Evolutionary conservation across 2,329 filamentous ascomycete genomes (phyloP).

Genomic region (Truncatella angustata): DNA sequence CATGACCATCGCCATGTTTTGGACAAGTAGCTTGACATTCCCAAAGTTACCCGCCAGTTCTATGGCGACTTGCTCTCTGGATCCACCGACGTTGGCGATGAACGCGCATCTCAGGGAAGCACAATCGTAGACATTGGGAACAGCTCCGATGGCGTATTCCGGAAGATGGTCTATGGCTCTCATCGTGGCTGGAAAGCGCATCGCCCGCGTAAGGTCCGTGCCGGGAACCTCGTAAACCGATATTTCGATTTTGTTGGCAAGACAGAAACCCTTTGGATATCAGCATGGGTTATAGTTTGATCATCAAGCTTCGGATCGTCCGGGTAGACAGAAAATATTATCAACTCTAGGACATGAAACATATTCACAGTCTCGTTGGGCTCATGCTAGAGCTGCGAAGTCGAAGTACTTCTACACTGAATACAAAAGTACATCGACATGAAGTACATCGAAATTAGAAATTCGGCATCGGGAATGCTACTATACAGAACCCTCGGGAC

Average conservation of each 20-base stretch:
- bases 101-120: conserved; percentile 5
- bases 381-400: no score
- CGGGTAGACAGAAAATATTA: no score
- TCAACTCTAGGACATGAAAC: no score
- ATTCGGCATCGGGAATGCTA: no score
- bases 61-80: conserved; percentile 22
- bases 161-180: background rate
- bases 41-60: conserved; percentile 23
- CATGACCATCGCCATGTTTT: conserved; percentile 26
- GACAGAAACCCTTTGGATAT: conserved; percentile 27
- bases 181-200: conserved; percentile 9
- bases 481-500: no score
- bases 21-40: conserved; percentile 29
- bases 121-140: conserved; percentile 8
- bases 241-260: conserved; percentile 16
- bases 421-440: no score
- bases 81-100: conserved; percentile 22
- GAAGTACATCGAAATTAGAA: no score
- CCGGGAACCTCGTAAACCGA: conserved; percentile 5
- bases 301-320: no score
- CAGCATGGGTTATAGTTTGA: no score
- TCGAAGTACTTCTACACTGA: no score
- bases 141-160: background rate
- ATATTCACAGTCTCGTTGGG: no score
- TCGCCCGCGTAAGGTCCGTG: background rate